These are phyloP conservation scores for California macrophylla DNA, from an alignment of 441 rosid genomes.

Conservation along the genomic window DNA sequence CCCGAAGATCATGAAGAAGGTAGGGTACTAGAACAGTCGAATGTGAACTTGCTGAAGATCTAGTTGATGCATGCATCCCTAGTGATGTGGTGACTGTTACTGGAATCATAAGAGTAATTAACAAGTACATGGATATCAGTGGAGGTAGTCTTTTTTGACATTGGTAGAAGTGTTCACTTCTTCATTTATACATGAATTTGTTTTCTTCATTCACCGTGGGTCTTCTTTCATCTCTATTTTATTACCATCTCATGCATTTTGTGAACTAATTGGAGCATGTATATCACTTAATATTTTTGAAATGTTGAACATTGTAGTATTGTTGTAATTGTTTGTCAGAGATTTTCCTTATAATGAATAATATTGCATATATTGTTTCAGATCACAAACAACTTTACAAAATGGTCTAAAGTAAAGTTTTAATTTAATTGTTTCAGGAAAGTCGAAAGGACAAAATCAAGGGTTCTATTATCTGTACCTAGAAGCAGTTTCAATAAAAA, in stretches of 20 bases:
- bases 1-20: constrained; percentile 96
- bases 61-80: constrained; percentile 85
- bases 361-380: neutral
- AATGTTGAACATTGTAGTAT: neutral
- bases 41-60: constrained; percentile 90
- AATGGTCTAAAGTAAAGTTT: neutral
- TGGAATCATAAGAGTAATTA: constrained; percentile 81
- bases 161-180: neutral
- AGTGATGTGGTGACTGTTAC: constrained; percentile 96
- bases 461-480: constrained; percentile 85
- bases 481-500: constrained; percentile 75
- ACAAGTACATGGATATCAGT: constrained; percentile 84
- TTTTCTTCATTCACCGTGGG: neutral
- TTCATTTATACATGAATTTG: neutral
- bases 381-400: neutral
- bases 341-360: neutral
- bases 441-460: constrained; percentile 75
- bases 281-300: neutral
- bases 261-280: neutral
- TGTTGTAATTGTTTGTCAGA: neutral
- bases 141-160: constrained; percentile 56
- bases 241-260: neutral
- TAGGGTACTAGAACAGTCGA: constrained; percentile 91
- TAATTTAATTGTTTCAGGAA: constrained; percentile 45
- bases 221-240: neutral